Conservation (phyloP, 306 rosid genomes). For the Sicyos edulis region DNA sequence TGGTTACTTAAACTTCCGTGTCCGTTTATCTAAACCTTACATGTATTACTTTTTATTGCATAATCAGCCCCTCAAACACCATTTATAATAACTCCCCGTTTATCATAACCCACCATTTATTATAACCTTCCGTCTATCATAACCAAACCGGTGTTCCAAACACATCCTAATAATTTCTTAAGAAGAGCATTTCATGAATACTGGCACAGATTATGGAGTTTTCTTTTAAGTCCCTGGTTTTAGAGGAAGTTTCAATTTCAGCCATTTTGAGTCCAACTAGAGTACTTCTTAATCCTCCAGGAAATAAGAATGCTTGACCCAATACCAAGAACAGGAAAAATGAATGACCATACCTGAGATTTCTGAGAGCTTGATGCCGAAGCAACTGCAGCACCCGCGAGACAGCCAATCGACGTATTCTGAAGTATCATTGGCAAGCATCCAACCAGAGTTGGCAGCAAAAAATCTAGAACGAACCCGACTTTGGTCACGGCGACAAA, state of each 20-base stretch:
- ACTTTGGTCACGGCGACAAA: constrained; percentile 91
- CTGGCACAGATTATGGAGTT: neutral
- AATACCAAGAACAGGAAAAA: constrained; percentile 70
- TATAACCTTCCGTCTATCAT: no score
- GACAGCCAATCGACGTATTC: constrained; percentile 88
- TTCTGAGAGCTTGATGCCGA: constrained; percentile 55
- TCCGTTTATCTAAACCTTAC: no score
- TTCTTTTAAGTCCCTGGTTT: neutral
- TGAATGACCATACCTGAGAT: constrained; percentile 62
- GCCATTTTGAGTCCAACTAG: constrained; percentile 32
- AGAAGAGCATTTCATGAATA: no score
- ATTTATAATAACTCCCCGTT: no score
- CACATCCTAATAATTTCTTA: no score
- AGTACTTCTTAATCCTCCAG: constrained; percentile 73
- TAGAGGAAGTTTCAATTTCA: neutral
- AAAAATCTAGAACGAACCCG: constrained; percentile 66
- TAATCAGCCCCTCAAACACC: no score
- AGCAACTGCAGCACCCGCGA: constrained; percentile 88
- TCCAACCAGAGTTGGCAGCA: constrained; percentile 75
- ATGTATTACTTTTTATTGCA: no score
- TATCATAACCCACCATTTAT: no score
- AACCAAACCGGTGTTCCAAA: no score
- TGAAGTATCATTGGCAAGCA: constrained; percentile 93
- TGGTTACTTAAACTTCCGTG: no score
- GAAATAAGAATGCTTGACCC: constrained; percentile 21